Evolutionary conservation across 768 basidiomycete species (phyloP), one percentile per base, ranked within the genome.

Genomic region (Lepiota brunneoincarnata): DNA sequence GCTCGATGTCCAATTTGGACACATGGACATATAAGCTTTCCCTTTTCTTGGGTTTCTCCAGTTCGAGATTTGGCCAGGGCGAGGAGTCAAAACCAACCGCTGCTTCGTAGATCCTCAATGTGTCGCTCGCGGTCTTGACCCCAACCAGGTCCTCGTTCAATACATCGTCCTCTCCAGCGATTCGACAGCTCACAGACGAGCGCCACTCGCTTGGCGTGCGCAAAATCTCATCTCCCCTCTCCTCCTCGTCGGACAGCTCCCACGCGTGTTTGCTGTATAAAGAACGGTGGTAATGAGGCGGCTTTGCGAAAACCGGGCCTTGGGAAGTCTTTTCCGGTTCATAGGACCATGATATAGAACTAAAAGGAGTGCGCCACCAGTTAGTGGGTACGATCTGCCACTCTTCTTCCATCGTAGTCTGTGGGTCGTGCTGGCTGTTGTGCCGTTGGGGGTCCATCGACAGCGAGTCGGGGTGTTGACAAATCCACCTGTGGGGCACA

Each of bases 81-180:
- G 61, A 59, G 57, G 69, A 62, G 56, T 67, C 57, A 61, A 78
- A 76, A 12, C 78, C 78, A 21, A 76, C 75, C 54, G 69, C 66
- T 17, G 56, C 58, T 59, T 80, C 79, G 53, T 80, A 79, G 12
- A 60, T 50, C 53, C 56, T 55, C 10, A 79, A 44, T 6, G 66
- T 67, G n/a, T 72, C 74, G 55, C 64, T 49, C 6, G 74, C 76
- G 39, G 54, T 59, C 51, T 64, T 67, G 49, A 75, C 71, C 1
- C 77, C 79, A 51, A 70, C 64, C 31, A 76, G 66, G 28, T 75
- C 71, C 45, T 63, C 43, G 61, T 74, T 80, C 55, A 80, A 62
- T 37, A 56, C 49, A 37, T 63, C 61, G 14, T 64, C 65, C 26
- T 61, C 65, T 31, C 61, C 67, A 42, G 59, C 56, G n/a, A 48